Base-by-base conservation (phyloP, 139 green algal genomes). In the Tetradesmus lagerheimii region DNA sequence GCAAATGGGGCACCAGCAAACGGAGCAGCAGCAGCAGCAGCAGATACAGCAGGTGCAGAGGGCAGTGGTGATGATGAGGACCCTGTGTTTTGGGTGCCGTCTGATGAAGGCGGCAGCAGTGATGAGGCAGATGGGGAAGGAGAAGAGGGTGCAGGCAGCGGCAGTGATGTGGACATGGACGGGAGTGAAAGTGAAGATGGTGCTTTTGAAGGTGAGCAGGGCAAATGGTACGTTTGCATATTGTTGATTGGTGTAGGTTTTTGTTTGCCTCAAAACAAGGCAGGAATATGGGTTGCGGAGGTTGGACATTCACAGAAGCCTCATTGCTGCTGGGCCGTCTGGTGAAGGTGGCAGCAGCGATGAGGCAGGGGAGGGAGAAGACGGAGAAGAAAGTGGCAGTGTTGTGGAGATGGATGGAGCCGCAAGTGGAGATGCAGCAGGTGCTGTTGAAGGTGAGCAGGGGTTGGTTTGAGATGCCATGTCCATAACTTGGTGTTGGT, bases 151-250 rank as follows among this genome's bases (percentile, higher is more conserved):
- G 31, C 31, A 47, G 23, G 12, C 4, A 23, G 35, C 18, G 76
- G 37, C 76, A 82, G 79, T 20, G 80, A 43, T 43, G 47, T 25
- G n/a, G 80, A 86, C 71, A 38, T 41, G 71, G 71, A 38, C 23
- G 71, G 6, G 71, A n/a, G 23, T 3, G 71, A 23, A 20, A 29
- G 23, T 2, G 71, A 1, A 37, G 71, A 79, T 4, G 71, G 8
- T 79, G 45, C 35, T 25, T 2, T 9, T 37, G 35, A 4, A 15
- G 37, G 35, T 47, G 37, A 2, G 76, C 11, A 41, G 31, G 20
- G 20, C 25, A 14, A 5, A 20, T 8, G 25, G 62, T 5, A 74
- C n/a, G n/a, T n/a, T n/a, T n/a, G n/a, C n/a, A n/a, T n/a, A n/a
- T n/a, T n/a, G n/a, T n/a, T n/a, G n/a, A n/a, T n/a, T n/a, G n/a